Evolutionary conservation across 164 flowering plant genomes (phyloP).

Genomic region (Umbilicus rupestris): DNA sequence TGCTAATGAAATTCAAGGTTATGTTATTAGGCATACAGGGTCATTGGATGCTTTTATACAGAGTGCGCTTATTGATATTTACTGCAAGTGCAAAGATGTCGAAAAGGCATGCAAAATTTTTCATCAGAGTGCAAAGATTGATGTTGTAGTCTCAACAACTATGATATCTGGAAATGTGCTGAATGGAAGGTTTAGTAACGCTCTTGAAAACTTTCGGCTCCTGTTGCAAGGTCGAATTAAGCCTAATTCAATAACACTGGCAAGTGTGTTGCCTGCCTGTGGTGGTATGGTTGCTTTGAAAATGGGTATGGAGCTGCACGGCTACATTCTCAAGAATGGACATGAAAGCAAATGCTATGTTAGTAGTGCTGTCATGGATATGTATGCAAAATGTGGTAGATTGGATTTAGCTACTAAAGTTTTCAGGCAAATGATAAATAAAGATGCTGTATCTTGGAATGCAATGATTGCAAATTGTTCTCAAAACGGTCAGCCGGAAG

Average conservation of each 20-base stretch:
- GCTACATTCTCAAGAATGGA: slow-evolving; percentile 40
- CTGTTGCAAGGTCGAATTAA: slow-evolving; percentile 30
- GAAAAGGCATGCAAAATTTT: slow-evolving; percentile 50
- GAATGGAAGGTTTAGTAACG: slow-evolving; percentile 52
- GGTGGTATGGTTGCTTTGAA: slow-evolving; percentile 46
- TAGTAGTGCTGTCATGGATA: slow-evolving; percentile 55
- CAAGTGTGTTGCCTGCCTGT: slow-evolving; percentile 65
- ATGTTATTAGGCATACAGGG: slow-evolving; percentile 46
- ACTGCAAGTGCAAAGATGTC: slow-evolving; percentile 60
- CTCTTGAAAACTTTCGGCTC: slow-evolving; percentile 39
- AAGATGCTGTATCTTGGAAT: slow-evolving; percentile 68
- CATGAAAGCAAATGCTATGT: slow-evolving; percentile 38
- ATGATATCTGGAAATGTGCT: slow-evolving; percentile 79
- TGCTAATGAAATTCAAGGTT: slow-evolving; percentile 64
- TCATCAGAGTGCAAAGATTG: slow-evolving; percentile 22
- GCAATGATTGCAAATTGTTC: slow-evolving; percentile 58
- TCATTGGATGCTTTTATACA: slow-evolving; percentile 47
- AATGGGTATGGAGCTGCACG: slow-evolving; percentile 68
- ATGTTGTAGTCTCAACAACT: slow-evolving; percentile 58
- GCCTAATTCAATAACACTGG: slow-evolving; percentile 58
- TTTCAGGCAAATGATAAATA: slow-evolving; percentile 35
- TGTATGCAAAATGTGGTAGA: slow-evolving; percentile 92
- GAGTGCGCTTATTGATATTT: slow-evolving; percentile 72
- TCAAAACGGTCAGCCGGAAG: slow-evolving; percentile 64
- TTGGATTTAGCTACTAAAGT: slow-evolving; percentile 45